phyloP scores from a whole-genome alignment of 108 stramenopile species.

The Stephanodiscus triporus region DNA sequence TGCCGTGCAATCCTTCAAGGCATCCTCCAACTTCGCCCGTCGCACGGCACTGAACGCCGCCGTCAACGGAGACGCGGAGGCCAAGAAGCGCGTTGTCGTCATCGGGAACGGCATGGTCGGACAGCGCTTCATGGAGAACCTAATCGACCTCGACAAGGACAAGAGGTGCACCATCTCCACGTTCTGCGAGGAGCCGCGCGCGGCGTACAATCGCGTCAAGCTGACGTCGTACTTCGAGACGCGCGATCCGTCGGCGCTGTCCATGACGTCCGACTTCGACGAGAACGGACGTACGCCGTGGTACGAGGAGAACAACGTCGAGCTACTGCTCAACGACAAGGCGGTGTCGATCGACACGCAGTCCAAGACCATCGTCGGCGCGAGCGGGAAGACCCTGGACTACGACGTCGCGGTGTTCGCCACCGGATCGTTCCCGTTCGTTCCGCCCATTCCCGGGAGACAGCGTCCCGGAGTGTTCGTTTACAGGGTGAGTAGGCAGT shows the following conservation, averaged over 20 bases:
- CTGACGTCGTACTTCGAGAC: slow-evolving; percentile 95
- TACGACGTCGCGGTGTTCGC: slow-evolving; percentile 93
- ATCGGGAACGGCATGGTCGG: slow-evolving; percentile 95
- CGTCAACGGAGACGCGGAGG: slow-evolving; percentile 18
- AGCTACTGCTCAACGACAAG: slow-evolving; percentile 83
- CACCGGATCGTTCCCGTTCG: slow-evolving; percentile 94
- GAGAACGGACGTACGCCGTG: slow-evolving; percentile 74
- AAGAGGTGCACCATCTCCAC: slow-evolving; percentile 71
- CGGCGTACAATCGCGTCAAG: slow-evolving; percentile 94
- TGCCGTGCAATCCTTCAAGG: background rate
- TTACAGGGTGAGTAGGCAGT: slow-evolving; percentile 62
- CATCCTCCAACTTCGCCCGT: background rate
- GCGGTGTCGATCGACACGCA: slow-evolving; percentile 82
- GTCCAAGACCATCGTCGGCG: slow-evolving; percentile 79
- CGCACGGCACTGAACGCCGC: background rate
- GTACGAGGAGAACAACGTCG: slow-evolving; percentile 88
- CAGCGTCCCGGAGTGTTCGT: slow-evolving; percentile 93
- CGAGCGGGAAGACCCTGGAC: slow-evolving; percentile 69
- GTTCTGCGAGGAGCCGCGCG: slow-evolving; percentile 92
- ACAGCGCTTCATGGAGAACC: slow-evolving; percentile 92
- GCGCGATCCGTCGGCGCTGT: slow-evolving; percentile 75
- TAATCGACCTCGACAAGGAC: slow-evolving; percentile 69
- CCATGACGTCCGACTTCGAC: slow-evolving; percentile 87
- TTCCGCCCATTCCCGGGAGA: slow-evolving; percentile 92
- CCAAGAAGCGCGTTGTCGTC: slow-evolving; percentile 83